Evolutionary conservation across 345 rosid species (phyloP), one percentile per base, ranked within the genome.

Genomic region (Pugionium dolabratum): DNA sequence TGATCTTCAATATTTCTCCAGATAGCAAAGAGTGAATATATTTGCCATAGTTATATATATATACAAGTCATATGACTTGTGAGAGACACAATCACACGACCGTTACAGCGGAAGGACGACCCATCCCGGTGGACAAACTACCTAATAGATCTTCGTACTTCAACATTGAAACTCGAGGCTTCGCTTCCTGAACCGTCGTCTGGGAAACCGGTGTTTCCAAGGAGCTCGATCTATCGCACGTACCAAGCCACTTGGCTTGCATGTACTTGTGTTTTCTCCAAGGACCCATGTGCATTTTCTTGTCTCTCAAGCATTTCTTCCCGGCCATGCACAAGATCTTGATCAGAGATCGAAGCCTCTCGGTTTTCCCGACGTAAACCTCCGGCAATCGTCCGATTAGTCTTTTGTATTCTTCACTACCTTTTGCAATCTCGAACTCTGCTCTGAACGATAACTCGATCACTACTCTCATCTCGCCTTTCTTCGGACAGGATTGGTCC

Each of bases 401-500:
- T 54, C 56, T 65, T 40, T 81, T 83, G 76, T 92, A 92, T 9
- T 83, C 88, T 49, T 85, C 81, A 44, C 73, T 69, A 7, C 91
- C 86, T 69, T 84, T 86, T 1, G 84, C 96, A 79, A 87, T 87
- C 86, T 87, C 91, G 51, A 92, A 89, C 71, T 92, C 95, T 0
- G 79, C 86, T 45, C 85, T 76, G 46, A 92, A 92, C 54, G 83
- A 86, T 54, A 83, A 71, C 72, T 92, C 98, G 10, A 92, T 80
- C 36, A 89, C 71, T 42, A 89, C 83, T 59, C 88, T 70, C 45
- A 82, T 54, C 66, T 82, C 81, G 4, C 85, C 83, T 62, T 70
- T 82, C 64, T 80, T 85, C 4, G 83, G 69, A 36, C 65, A 71
- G 5, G 77, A 73, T 68, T 62, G 73, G 29, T 84, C 91, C 74